Percentiles rank a stretch among this genome's conserved stretches.
Evolutionary conservation across 805 yeast species (phyloP).

Genomic region (Suhomyces tanzawaensis): DNA sequence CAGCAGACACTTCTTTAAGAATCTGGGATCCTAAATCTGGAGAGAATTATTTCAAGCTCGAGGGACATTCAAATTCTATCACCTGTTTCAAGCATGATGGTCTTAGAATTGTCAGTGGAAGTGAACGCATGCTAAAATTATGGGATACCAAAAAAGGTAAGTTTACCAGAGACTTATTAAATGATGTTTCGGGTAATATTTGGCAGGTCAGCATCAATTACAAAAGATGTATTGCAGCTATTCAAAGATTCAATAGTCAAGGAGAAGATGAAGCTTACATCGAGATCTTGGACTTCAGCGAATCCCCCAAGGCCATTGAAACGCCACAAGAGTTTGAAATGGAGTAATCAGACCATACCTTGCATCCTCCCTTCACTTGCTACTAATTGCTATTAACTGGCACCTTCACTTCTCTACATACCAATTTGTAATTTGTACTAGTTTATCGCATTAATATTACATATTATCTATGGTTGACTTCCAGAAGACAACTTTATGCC

Average conservation of each 20-base stretch:
- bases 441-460: background rate
- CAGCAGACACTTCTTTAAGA: constrained; percentile 89
- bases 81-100: constrained; percentile 93
- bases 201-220: constrained; percentile 94
- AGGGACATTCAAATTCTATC: constrained; percentile 83
- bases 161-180: constrained; percentile 67
- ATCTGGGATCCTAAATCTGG: constrained; percentile 90
- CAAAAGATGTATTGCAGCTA: constrained; percentile 86
- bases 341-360: background rate
- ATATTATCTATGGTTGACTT: background rate
- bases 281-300: constrained; percentile 81
- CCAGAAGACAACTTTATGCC: background rate
- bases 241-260: constrained; percentile 50
- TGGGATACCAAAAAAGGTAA: constrained; percentile 83
- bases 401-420: too few relatives aligned
- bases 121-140: constrained; percentile 79
- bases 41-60: constrained; percentile 60
- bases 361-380: too few relatives aligned
- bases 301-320: constrained; percentile 13
- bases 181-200: constrained; percentile 76
- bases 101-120: constrained; percentile 81
- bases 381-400: too few relatives aligned
- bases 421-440: too few relatives aligned
- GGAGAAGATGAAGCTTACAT: constrained; percentile 63
- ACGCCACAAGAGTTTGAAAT: background rate